Percentiles rank a stretch among this genome's conserved stretches.
Conservation (phyloP, 331 rosid genomes). For the Pyrus hybrid region DNA sequence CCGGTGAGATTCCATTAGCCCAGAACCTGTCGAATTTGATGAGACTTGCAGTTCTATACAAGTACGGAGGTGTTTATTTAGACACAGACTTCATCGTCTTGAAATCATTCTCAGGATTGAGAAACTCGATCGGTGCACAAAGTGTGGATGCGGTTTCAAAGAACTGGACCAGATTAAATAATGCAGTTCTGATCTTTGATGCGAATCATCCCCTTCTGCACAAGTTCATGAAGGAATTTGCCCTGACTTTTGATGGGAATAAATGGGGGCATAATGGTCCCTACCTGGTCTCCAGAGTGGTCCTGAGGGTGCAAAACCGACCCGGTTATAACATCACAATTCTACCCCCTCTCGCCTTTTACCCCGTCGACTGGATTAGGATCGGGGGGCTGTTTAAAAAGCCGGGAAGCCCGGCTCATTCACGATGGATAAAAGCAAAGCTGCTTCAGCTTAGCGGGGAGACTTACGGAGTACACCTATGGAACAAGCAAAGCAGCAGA, state of each 20-base stretch:
- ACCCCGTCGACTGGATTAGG: slow-evolving; percentile 53
- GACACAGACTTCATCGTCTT: slow-evolving; percentile 63
- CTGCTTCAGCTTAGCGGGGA: slow-evolving; percentile 35
- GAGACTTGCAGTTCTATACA: slow-evolving; percentile 57
- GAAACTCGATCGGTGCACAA: slow-evolving; percentile 72
- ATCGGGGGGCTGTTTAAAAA: slow-evolving; percentile 37
- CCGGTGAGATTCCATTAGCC: slow-evolving; percentile 62
- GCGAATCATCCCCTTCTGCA: slow-evolving; percentile 66
- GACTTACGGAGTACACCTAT: slow-evolving; percentile 53
- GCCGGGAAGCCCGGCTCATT: slow-evolving; percentile 25
- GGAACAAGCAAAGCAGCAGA: slow-evolving; percentile 58
- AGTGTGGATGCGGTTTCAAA: slow-evolving; percentile 28
- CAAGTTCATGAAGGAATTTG: slow-evolving; percentile 62
- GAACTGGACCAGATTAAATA: slow-evolving; percentile 70
- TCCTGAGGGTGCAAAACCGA: slow-evolving; percentile 20
- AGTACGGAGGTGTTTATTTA: slow-evolving; percentile 69
- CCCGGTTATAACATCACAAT: slow-evolving; percentile 35
- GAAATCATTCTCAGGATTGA: slow-evolving; percentile 41
- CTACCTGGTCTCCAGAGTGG: slow-evolving; percentile 72
- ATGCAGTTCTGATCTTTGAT: slow-evolving; percentile 70
- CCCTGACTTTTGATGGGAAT: slow-evolving; percentile 66
- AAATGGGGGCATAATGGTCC: slow-evolving; percentile 91
- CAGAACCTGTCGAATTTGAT: slow-evolving; percentile 66
- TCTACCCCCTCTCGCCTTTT: slow-evolving; percentile 52
- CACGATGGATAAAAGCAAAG: slow-evolving; percentile 47